Conservation (phyloP, 1,284 basidiomycete species). For the Butyriboletus pseudospeciosus region DNA sequence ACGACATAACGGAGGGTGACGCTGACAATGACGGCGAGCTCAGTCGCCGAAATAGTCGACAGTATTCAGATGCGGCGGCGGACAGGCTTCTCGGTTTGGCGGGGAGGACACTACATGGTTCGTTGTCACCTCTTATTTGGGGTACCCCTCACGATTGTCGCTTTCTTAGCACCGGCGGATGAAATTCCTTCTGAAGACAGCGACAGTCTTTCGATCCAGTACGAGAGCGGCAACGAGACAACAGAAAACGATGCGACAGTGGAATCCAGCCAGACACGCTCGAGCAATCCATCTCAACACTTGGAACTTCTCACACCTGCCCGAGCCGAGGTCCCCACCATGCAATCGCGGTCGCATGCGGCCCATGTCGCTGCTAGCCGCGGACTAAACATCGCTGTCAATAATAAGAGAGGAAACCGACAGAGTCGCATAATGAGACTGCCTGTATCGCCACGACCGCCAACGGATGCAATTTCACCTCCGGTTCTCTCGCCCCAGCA, state of each 20-base stretch:
- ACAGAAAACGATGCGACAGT: slow-evolving; percentile 55
- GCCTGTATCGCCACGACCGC: slow-evolving; percentile 57
- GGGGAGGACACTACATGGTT: slow-evolving; percentile 62
- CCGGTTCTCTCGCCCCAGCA: slow-evolving; percentile 20
- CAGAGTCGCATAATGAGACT: slow-evolving; percentile 61
- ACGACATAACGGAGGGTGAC: slow-evolving; percentile 37
- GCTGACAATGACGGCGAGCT: slow-evolving; percentile 37
- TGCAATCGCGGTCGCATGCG: slow-evolving; percentile 43
- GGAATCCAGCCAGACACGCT: slow-evolving; percentile 47
- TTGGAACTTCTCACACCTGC: slow-evolving; percentile 18
- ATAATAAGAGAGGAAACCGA: slow-evolving; percentile 55
- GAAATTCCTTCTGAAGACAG: slow-evolving; percentile 64
- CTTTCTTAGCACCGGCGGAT: slow-evolving; percentile 44
- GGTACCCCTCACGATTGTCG: slow-evolving; percentile 7
- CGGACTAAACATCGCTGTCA: slow-evolving; percentile 60
- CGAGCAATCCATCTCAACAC: slow-evolving; percentile 35
- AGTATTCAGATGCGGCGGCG: slow-evolving; percentile 73
- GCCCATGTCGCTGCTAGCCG: slow-evolving; percentile 60
- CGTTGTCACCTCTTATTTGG: slow-evolving; percentile 26
- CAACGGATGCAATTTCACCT: slow-evolving; percentile 17
- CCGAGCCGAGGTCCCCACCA: slow-evolving; percentile 13
- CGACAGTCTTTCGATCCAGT: slow-evolving; percentile 60
- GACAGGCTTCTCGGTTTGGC: slow-evolving; percentile 70
- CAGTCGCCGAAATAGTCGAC: slow-evolving; percentile 68
- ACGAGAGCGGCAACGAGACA: slow-evolving; percentile 68